Evolutionary conservation across 305 asterid species (phyloP).

Genomic region (Fraxinus paxiana): DNA sequence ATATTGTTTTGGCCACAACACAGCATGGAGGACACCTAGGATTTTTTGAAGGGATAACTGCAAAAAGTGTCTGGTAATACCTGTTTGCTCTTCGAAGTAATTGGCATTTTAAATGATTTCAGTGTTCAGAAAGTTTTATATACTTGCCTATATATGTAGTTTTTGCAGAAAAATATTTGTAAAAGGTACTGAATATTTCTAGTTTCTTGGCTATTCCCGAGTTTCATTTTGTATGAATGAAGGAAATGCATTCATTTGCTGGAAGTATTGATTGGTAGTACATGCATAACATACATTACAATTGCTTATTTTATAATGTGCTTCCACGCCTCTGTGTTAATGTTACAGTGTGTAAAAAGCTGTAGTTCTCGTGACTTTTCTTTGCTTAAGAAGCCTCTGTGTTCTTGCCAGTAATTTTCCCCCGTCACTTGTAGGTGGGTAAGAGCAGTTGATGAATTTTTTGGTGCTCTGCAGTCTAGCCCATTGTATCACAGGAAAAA

Average conservation of each 20-base stretch:
- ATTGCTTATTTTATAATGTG: neutral
- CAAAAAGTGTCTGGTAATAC: constrained; percentile 63
- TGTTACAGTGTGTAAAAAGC: neutral
- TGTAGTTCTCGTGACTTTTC: neutral
- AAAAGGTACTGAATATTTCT: neutral
- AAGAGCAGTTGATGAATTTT: constrained; percentile 86
- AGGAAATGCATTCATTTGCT: neutral
- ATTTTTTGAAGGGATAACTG: constrained; percentile 78
- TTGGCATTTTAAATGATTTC: constrained; percentile 2
- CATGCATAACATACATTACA: neutral
- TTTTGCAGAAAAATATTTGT: neutral
- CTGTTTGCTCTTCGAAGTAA: constrained; percentile 1
- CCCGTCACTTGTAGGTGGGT: constrained; percentile 69
- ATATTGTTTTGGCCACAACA: constrained; percentile 77
- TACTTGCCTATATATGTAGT: neutral
- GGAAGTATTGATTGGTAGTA: neutral
- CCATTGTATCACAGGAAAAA: constrained; percentile 46
- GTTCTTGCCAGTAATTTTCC: neutral
- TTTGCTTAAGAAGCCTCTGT: neutral
- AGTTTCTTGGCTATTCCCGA: neutral
- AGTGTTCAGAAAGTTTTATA: neutral
- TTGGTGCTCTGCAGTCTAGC: constrained; percentile 57
- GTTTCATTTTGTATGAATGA: neutral
- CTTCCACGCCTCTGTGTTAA: neutral
- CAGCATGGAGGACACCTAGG: constrained; percentile 92